These are phyloP conservation scores for Tolypocladium pustulatum DNA, from an alignment of 2,329 filamentous ascomycete species.

Conservation along the genomic window DNA sequence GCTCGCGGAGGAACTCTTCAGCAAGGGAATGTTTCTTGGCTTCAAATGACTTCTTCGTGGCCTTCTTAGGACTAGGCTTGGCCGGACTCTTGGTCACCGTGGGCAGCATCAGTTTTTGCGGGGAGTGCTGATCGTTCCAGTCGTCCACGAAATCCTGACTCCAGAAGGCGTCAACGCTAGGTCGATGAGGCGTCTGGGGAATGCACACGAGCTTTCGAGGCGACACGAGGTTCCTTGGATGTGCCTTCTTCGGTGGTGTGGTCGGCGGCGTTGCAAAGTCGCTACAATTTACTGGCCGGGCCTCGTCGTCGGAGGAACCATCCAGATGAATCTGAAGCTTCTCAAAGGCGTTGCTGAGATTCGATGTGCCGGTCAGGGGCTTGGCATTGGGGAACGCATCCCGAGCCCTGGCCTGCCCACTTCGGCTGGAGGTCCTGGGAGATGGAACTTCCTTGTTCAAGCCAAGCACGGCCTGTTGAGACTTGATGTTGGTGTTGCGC, in stretches of 20 bases:
- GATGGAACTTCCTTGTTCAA: background rate
- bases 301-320: background rate
- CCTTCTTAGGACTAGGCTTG: constrained; percentile 20
- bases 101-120: constrained; percentile 28
- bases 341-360: background rate
- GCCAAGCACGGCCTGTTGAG: background rate
- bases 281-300: background rate
- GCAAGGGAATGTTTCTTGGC: constrained; percentile 52
- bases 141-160: constrained; percentile 46
- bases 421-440: background rate
- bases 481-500: background rate
- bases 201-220: constrained; percentile 27
- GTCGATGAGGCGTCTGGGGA: constrained; percentile 42
- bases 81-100: constrained; percentile 7
- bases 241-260: constrained; percentile 11
- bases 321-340: background rate
- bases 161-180: constrained; percentile 50
- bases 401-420: background rate
- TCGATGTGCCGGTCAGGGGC: background rate
- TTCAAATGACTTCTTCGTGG: constrained; percentile 50
- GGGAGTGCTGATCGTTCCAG: constrained; percentile 54
- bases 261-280: constrained; percentile 3
- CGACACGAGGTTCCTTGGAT: constrained; percentile 15
- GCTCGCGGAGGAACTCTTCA: constrained; percentile 51
- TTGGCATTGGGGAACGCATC: background rate